Conservation (phyloP, 2,329 filamentous ascomycete species). For the Blastomyces gilchristii region DNA sequence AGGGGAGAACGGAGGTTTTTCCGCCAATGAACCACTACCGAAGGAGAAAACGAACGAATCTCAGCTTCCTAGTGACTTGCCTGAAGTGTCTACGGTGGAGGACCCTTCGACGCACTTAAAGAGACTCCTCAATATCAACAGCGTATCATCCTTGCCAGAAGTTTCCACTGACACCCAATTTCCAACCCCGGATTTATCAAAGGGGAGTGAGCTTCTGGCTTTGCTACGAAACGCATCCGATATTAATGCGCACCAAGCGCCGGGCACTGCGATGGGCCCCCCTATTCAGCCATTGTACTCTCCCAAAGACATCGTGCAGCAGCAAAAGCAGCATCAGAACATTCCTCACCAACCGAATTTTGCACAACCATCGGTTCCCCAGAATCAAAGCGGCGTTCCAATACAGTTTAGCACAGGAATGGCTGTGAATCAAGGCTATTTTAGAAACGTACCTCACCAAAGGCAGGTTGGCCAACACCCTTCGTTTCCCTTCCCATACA, state of each 20-base stretch:
- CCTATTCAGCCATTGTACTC: constrained; percentile 45
- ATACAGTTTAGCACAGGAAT: background rate
- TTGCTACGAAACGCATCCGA: constrained; percentile 40
- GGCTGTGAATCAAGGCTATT: constrained; percentile 35
- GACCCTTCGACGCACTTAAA: constrained; percentile 46
- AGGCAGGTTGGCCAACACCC: constrained; percentile 34
- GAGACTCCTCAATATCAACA: constrained; percentile 35
- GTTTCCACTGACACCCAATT: constrained; percentile 14
- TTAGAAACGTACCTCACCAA: constrained; percentile 39
- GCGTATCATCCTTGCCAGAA: constrained; percentile 13
- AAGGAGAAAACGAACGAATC: constrained; percentile 17
- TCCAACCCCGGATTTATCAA: constrained; percentile 27
- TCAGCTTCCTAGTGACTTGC: constrained; percentile 30
- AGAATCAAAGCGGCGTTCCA: constrained; percentile 44
- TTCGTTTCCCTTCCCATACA: background rate
- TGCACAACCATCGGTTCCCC: constrained; percentile 12
- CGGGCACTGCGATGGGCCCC: constrained; percentile 41
- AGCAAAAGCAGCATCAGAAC: background rate
- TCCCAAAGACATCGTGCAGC: background rate
- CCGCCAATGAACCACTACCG: constrained; percentile 15
- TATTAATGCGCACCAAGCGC: constrained; percentile 20
- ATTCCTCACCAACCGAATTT: background rate
- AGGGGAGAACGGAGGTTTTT: constrained; percentile 15
- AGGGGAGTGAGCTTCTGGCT: constrained; percentile 46
- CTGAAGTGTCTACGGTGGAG: constrained; percentile 29